These are phyloP conservation scores for Chlorella sorokiniana DNA, from an alignment of 139 green algal species.

Conservation along the genomic window DNA sequence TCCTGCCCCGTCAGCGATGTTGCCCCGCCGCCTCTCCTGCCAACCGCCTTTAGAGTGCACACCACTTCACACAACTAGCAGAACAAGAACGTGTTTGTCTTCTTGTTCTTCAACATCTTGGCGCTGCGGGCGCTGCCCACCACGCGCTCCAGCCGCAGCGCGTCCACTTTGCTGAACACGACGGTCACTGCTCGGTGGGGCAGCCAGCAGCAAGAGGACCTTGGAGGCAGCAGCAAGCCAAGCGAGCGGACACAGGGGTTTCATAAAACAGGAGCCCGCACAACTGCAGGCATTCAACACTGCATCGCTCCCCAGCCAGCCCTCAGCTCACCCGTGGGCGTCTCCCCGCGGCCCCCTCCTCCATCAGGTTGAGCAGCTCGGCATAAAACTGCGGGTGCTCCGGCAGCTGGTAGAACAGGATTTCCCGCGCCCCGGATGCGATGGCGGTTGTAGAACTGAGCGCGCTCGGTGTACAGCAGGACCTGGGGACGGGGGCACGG, in stretches of 20 bases:
- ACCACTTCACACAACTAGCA: slow-evolving; percentile 28
- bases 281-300: neutral
- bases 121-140: slow-evolving; percentile 64
- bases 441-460: slow-evolving; percentile 94
- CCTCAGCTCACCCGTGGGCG: neutral
- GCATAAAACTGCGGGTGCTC: slow-evolving; percentile 82
- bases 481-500: slow-evolving; percentile 47
- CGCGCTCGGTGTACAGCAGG: slow-evolving; percentile 94
- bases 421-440: slow-evolving; percentile 76
- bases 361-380: slow-evolving; percentile 80
- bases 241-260: neutral
- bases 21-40: no score
- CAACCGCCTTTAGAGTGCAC: neutral
- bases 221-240: neutral
- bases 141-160: slow-evolving; percentile 75
- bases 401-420: slow-evolving; percentile 89
- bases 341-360: slow-evolving; percentile 2
- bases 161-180: slow-evolving; percentile 70
- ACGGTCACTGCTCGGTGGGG: slow-evolving; percentile 54
- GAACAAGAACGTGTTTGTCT: slow-evolving; percentile 78
- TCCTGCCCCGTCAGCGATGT: neutral
- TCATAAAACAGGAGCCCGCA: neutral
- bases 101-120: slow-evolving; percentile 68
- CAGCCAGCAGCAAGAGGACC: neutral
- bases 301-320: neutral